Evolutionary conservation across 2,329 filamentous ascomycete genomes (phyloP).

Genomic region (Verticillium longisporum): DNA sequence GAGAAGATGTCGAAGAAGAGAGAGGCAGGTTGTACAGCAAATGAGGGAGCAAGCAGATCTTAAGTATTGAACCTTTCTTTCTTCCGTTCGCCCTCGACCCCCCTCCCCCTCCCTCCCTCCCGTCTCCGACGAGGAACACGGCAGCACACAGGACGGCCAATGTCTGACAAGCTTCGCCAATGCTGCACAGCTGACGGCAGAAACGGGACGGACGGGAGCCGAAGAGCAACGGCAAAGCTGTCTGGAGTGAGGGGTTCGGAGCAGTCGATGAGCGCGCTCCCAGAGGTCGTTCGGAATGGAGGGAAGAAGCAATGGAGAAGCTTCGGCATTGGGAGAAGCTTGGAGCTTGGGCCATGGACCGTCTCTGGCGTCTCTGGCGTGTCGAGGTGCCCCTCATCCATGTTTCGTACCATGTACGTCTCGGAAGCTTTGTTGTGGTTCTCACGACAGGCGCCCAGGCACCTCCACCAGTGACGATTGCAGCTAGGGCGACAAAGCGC

Average conservation of each 20-base stretch:
- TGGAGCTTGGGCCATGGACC: neutral
- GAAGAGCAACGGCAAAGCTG: neutral
- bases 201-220: neutral
- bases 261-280: neutral
- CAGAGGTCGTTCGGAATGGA: neutral
- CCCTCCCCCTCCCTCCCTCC: neutral
- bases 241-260: neutral
- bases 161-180: neutral
- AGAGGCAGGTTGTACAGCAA: neutral
- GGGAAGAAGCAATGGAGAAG: neutral
- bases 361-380: neutral
- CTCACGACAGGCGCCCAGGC: neutral
- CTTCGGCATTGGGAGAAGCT: neutral
- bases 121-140: neutral
- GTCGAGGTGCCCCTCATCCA: neutral
- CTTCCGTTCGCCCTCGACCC: no score
- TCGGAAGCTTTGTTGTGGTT: no score
- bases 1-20: neutral
- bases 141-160: neutral
- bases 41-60: neutral
- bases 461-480: neutral
- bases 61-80: neutral
- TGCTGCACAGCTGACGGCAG: neutral
- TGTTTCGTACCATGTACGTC: neutral
- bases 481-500: neutral